Conservation (phyloP, 805 yeast species). For the Candida nanaspora region DNA sequence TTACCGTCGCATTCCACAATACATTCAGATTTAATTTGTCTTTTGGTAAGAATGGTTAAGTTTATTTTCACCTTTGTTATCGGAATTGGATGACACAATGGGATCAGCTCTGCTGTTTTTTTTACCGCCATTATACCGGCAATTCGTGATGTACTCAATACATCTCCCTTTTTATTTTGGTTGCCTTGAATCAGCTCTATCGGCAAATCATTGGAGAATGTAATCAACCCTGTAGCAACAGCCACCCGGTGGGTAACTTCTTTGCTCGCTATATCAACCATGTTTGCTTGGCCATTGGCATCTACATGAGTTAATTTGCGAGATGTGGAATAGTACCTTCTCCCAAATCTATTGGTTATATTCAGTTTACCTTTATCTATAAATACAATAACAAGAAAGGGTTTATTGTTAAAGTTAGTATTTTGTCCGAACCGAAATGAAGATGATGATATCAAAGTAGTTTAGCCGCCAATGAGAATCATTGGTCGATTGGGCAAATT, state of each 20-base stretch:
- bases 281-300: conserved; percentile 23
- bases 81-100: conserved; percentile 42
- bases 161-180: conserved; percentile 45
- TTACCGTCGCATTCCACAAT: conserved; percentile 40
- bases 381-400: too few species aligned
- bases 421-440: too few species aligned
- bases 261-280: conserved; percentile 43
- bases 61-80: conserved; percentile 33
- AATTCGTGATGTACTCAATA: conserved; percentile 37
- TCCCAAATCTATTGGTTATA: too few species aligned
- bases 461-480: conserved; percentile 49
- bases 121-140: conserved; percentile 49
- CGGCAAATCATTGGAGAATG: conserved; percentile 28
- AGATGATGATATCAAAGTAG: too few species aligned
- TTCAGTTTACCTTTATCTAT: too few species aligned
- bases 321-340: background rate
- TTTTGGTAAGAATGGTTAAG: conserved; percentile 15
- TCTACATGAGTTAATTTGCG: conserved; percentile 6
- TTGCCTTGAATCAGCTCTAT: conserved; percentile 27
- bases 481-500: conserved; percentile 44
- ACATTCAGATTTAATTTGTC: conserved; percentile 25
- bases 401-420: too few species aligned
- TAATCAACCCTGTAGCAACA: conserved; percentile 34
- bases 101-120: conserved; percentile 37
- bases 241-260: conserved; percentile 33